Percentiles rank a stretch among this genome's conserved stretches.
These are phyloP conservation scores for Dendrobium huoshanense DNA, from an alignment of 106 monocot genomes.

Conservation along the genomic window DNA sequence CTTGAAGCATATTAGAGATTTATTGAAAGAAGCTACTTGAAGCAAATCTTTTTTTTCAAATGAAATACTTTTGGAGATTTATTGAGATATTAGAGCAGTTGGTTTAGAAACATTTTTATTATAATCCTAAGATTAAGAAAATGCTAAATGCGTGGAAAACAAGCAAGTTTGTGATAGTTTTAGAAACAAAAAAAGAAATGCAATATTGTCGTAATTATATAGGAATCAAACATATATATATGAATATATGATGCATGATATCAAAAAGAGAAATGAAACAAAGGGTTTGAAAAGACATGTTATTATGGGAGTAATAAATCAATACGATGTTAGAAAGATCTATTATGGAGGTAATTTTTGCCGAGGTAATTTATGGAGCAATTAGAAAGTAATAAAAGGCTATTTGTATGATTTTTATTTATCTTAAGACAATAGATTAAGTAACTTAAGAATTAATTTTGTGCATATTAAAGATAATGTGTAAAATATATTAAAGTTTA, in stretches of 20 bases:
- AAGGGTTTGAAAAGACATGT: neutral
- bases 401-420: neutral
- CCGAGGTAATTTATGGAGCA: neutral
- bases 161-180: too few relatives aligned
- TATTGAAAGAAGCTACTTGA: neutral
- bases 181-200: too few relatives aligned
- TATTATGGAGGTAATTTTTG: neutral
- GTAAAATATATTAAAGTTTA: too few relatives aligned
- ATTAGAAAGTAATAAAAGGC: neutral
- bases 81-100: neutral
- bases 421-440: too few relatives aligned
- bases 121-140: neutral
- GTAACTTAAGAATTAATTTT: too few relatives aligned
- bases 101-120: neutral
- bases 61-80: neutral
- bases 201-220: too few relatives aligned
- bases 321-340: neutral
- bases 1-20: neutral
- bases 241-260: too few relatives aligned
- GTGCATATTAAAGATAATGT: too few relatives aligned
- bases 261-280: too few relatives aligned
- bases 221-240: too few relatives aligned
- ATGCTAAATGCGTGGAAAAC: neutral
- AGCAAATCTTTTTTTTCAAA: neutral
- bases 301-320: neutral